phyloP scores from a whole-genome alignment of 1,284 basidiomycete species.

The Phaffia rhodozyma region DNA sequence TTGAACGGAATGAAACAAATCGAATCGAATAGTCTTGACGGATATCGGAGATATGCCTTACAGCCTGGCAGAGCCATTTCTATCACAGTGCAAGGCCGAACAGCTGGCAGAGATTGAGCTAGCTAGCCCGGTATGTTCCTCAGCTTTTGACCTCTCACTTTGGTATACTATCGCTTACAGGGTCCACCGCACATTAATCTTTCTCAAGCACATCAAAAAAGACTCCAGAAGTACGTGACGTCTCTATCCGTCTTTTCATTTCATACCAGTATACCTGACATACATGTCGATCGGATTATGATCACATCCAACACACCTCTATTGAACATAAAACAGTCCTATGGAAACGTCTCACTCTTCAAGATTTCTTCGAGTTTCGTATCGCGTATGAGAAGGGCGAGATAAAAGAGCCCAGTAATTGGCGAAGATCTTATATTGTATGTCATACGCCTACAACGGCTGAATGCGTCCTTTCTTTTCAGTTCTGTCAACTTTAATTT shows the following conservation, averaged over 20 bases:
- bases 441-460: not conserved
- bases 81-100: constrained; percentile 1
- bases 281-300: too few species aligned
- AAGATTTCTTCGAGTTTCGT: constrained; percentile 15
- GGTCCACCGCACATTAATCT: not conserved
- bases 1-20: too few species aligned
- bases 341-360: constrained; percentile 10
- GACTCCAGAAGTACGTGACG: not conserved
- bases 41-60: constrained; percentile 15
- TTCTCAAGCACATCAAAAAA: constrained; percentile 5
- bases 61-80: constrained; percentile 5
- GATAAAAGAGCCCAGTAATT: constrained; percentile 12
- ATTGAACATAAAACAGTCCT: not conserved
- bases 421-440: constrained; percentile 16
- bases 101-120: constrained; percentile 13
- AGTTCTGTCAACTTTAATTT: not conserved
- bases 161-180: not conserved
- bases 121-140: constrained; percentile 2
- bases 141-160: not conserved
- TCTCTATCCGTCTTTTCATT: not conserved
- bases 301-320: too few species aligned
- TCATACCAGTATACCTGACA: not conserved
- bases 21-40: not conserved
- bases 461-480: not conserved
- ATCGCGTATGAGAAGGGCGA: constrained; percentile 10